phyloP scores from a whole-genome alignment of 192 early-diverging fungal genomes.

The Podila minutissima region DNA sequence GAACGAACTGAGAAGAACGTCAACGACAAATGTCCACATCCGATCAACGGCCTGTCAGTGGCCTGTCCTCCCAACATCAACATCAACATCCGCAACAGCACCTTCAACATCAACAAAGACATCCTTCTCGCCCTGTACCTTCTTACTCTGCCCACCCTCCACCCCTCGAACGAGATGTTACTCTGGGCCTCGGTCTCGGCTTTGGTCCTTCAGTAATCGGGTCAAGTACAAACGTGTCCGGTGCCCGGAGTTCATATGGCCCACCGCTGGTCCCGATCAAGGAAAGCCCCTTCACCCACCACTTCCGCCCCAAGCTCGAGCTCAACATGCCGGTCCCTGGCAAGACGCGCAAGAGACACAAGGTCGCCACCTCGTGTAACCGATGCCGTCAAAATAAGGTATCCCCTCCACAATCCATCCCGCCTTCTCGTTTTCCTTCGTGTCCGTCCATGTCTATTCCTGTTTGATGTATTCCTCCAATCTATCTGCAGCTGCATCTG shows the following conservation, averaged over 20 bases:
- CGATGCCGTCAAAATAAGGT: constrained; percentile 52
- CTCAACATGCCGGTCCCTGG: constrained; percentile 17
- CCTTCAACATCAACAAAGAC: not conserved
- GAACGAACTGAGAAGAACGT: not conserved
- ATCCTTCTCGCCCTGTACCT: too few relatives aligned
- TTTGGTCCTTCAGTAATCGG: not conserved
- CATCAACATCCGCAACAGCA: constrained; percentile 1
- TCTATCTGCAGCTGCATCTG: too few relatives aligned
- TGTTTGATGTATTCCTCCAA: not conserved
- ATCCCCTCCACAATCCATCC: not conserved
- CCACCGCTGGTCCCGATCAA: constrained; percentile 15
- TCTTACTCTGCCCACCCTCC: not conserved
- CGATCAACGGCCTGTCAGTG: not conserved
- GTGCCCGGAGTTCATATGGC: not conserved
- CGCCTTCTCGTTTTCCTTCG: too few relatives aligned
- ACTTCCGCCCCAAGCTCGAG: constrained; percentile 14
- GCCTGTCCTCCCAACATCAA: not conserved
- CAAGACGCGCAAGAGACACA: constrained; percentile 47
- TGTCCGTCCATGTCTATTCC: not conserved
- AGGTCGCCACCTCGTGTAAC: constrained; percentile 49
- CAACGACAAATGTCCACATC: too few relatives aligned
- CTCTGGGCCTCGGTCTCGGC: not conserved
- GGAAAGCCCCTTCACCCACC: constrained; percentile 17
- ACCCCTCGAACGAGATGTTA: not conserved
- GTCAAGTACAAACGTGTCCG: not conserved